Evolutionary conservation across 2,329 filamentous ascomycete species (phyloP), one percentile per base, ranked within the genome.

Genomic region (Pestalotiopsis sp.): DNA sequence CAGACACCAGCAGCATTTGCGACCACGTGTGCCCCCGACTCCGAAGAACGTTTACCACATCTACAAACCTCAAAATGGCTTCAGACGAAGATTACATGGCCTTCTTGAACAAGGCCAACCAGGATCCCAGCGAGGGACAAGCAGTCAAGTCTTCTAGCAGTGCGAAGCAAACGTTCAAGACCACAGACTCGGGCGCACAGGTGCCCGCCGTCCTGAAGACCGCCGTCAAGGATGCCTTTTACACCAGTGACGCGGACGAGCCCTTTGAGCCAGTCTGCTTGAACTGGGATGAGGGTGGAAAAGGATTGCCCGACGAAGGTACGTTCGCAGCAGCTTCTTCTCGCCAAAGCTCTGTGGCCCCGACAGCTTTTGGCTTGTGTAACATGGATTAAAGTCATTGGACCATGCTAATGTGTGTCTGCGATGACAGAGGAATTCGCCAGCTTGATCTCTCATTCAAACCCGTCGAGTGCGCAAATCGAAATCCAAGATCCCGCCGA

Each of bases 71-170:
- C 23, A 84, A 68, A 17, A 93, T 93, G 91, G 88, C 90, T 7
- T 91, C 90, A 67, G 94, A 97, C 85, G 90, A 92, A 70, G 92
- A 92, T 71, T 98, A 97, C 84, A 88, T 90, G 81, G 85, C 91
- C 69, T 97, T 98, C 78, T 85, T 98, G 68, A 87, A 96, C 78
- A 96, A 96, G 83, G 93, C 94, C 67, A 97, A 97, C 82, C 84
- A 90, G 75, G 91, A 94, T 77, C 91, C 92, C 20, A 91, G 89
- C 78, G 87, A 89, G 69, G 90, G 91, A 71, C 76, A 79, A 52
- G 20, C 45, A n/a, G 78, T 78, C 6, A 76, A 78, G 57, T 65
- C 79, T 1, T 74, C 68, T 69, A 77, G 71, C 65, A 72, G 57
- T 72, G 71, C 71, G 76, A 81, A 66, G 70, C 77, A 74, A n/a